A percentile compares a stretch with the other conserved stretches of the same genome.
Evolutionary conservation across 2,329 filamentous ascomycete species (phyloP).

Genomic region (Phialocephala sp.): DNA sequence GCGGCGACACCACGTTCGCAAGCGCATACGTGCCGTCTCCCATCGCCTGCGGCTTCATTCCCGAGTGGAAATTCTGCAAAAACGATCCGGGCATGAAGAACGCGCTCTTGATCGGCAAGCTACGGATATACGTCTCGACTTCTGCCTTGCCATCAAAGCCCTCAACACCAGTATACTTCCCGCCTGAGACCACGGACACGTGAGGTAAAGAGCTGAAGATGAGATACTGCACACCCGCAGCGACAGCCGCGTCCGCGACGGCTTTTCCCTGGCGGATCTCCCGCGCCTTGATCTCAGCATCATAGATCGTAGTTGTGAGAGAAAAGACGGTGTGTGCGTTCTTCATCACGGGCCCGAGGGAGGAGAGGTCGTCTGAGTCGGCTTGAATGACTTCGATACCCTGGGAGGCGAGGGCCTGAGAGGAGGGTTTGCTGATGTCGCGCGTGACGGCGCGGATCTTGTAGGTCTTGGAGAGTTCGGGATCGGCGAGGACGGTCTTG

Average conservation of each 20-base stretch:
- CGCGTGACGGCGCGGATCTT: conserved; percentile 55
- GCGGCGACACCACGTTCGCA: conserved; percentile 27
- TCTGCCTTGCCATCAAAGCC: conserved; percentile 44
- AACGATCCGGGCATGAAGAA: conserved; percentile 54
- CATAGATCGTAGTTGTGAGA: conserved; percentile 48
- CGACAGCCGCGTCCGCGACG: neutral
- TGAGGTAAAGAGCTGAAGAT: conserved; percentile 51
- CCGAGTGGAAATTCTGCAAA: conserved; percentile 52
- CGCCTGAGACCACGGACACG: conserved; percentile 44
- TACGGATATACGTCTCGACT: conserved; percentile 45
- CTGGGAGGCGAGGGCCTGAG: conserved; percentile 38
- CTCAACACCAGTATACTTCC: conserved; percentile 45
- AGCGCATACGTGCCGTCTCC: conserved; percentile 33
- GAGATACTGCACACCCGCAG: conserved; percentile 46
- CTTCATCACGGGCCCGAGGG: conserved; percentile 49
- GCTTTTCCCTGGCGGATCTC: conserved; percentile 1
- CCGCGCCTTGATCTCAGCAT: neutral
- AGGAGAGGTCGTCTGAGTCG: conserved; percentile 46
- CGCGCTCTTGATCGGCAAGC: conserved; percentile 48
- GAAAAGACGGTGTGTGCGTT: conserved; percentile 55
- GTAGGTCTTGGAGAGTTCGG: conserved; percentile 51
- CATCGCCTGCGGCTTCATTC: conserved; percentile 35
- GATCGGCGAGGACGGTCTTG: conserved; percentile 50
- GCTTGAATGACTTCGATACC: conserved; percentile 48
- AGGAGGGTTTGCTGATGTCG: conserved; percentile 39